These are phyloP conservation scores for Tagetes patula DNA, from an alignment of 129 eudicot species.

Conservation along the genomic window DNA sequence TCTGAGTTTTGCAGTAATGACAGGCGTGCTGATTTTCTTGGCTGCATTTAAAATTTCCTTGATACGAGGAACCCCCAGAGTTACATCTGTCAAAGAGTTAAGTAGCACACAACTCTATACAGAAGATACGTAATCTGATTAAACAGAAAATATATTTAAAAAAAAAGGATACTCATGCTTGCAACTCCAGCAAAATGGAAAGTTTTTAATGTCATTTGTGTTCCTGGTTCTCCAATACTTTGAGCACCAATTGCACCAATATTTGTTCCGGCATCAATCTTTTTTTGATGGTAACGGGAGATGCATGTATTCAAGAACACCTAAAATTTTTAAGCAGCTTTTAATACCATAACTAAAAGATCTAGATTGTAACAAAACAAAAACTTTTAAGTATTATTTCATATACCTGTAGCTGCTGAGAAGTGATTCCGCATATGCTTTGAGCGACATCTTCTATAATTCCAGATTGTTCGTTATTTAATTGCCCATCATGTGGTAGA, in stretches of 20 bases:
- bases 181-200: constrained; percentile 99
- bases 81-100: constrained; percentile 71
- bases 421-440: constrained; percentile 64
- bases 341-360: background rate
- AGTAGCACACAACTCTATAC: constrained; percentile 28
- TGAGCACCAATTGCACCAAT: constrained; percentile 99
- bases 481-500: constrained; percentile 39
- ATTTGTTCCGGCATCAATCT: constrained; percentile 85
- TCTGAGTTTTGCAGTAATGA: constrained; percentile 67
- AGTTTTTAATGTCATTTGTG: constrained; percentile 96
- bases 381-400: background rate
- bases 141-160: background rate
- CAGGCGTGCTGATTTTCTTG: constrained; percentile 85
- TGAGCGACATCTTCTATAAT: constrained; percentile 52
- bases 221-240: constrained; percentile 99
- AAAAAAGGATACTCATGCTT: constrained; percentile 95
- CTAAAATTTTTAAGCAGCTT: constrained; percentile 38
- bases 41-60: constrained; percentile 92
- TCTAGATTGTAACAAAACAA: background rate
- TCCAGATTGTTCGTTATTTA: constrained; percentile 25
- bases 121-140: background rate
- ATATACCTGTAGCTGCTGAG: constrained; percentile 69
- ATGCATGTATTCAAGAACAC: constrained; percentile 76
- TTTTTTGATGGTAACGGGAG: constrained; percentile 68
- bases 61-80: constrained; percentile 97